phyloP scores from a whole-genome alignment of 202 grass and related monocot species.

The Sporobolus alterniflorus region DNA sequence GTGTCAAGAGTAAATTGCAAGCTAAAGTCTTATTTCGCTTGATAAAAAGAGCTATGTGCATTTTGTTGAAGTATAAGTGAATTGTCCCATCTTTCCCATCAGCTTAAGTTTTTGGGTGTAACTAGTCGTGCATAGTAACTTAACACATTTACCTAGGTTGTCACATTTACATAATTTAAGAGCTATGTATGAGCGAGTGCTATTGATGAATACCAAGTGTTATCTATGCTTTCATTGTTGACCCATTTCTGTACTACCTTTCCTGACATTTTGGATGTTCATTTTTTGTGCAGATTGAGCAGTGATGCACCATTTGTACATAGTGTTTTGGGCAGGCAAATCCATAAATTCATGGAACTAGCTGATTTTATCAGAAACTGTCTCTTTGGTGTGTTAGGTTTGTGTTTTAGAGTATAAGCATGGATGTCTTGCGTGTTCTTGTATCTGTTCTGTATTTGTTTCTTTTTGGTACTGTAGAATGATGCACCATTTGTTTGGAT shows the following conservation, averaged over 20 bases:
- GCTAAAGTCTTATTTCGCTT: slow-evolving; percentile 3
- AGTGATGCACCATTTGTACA: slow-evolving; percentile 45
- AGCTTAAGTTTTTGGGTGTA: too few species aligned
- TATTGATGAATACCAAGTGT: not conserved
- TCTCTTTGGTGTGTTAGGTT: slow-evolving; percentile 23
- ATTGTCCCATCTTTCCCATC: too few species aligned
- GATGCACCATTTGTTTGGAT: slow-evolving; percentile 5
- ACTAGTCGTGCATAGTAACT: too few species aligned
- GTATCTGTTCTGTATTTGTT: not conserved
- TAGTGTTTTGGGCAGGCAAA: slow-evolving; percentile 32
- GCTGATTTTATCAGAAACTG: slow-evolving; percentile 38
- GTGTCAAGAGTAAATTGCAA: not conserved
- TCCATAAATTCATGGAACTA: slow-evolving; percentile 30
- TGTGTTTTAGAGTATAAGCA: slow-evolving; percentile 9
- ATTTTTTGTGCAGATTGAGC: slow-evolving; percentile 43
- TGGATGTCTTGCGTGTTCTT: slow-evolving; percentile 25
- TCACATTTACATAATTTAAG: not conserved
- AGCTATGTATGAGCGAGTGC: too few species aligned
- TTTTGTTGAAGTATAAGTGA: too few species aligned
- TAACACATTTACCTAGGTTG: too few species aligned
- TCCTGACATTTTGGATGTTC: not conserved
- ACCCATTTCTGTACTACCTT: not conserved
- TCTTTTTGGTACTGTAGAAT: slow-evolving; percentile 17
- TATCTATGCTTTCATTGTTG: not conserved
- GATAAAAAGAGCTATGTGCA: not conserved